These are phyloP conservation scores for Fusarium gaditjirri DNA, from an alignment of 2,329 filamentous ascomycete genomes.

Conservation along the genomic window DNA sequence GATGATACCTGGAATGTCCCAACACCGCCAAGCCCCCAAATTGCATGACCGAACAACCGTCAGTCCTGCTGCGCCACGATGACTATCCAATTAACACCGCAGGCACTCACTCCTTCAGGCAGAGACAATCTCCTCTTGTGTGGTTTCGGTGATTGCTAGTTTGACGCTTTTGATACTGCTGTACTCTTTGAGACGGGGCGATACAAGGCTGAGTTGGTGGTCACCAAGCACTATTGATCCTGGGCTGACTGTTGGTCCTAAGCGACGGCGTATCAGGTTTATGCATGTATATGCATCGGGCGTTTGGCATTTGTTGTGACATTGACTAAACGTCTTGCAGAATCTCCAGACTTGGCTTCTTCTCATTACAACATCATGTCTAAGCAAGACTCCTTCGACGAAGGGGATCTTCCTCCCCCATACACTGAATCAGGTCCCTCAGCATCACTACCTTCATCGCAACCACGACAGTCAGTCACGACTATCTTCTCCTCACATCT, in stretches of 20 bases:
- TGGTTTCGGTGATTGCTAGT: constrained; percentile 9
- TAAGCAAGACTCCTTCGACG: constrained; percentile 19
- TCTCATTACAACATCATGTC: constrained; percentile 21
- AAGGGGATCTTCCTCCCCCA: constrained; percentile 42
- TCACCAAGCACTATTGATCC: background rate
- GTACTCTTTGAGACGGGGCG: background rate
- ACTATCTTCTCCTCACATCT: constrained; percentile 52
- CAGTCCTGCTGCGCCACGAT: constrained; percentile 21
- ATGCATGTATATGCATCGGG: constrained; percentile 12
- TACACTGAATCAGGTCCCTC: constrained; percentile 37
- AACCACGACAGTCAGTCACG: constrained; percentile 28
- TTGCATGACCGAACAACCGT: constrained; percentile 7
- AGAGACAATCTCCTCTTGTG: constrained; percentile 5
- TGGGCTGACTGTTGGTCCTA: constrained; percentile 16
- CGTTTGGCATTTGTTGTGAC: background rate
- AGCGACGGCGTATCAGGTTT: background rate
- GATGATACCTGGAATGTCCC: constrained; percentile 2
- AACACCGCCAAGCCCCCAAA: constrained; percentile 23
- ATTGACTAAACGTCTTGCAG: background rate
- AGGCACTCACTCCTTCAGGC: background rate
- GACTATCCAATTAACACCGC: background rate
- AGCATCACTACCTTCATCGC: background rate
- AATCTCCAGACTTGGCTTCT: constrained; percentile 3
- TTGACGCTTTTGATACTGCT: constrained; percentile 2
- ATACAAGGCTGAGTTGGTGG: constrained; percentile 28